Evolutionary conservation across 257 asterid species (phyloP).

Genomic region (Eustoma russellianum): DNA sequence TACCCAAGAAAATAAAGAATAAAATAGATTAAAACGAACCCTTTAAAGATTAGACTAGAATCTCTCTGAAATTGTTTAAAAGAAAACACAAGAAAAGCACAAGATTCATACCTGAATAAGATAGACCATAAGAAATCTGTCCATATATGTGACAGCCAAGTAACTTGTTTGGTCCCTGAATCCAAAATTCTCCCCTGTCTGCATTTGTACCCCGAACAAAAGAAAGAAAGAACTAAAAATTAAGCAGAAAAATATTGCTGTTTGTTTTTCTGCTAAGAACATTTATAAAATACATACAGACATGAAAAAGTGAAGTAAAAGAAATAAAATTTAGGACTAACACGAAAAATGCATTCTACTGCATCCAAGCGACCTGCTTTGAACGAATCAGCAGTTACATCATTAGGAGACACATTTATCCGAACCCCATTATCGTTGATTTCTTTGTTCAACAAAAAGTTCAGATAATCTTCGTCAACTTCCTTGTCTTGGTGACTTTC

Average conservation of each 20-base stretch:
- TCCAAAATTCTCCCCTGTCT: constrained; percentile 21
- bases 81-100: no score
- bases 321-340: constrained; percentile 5
- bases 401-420: constrained; percentile 6
- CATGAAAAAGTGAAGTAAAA: background rate
- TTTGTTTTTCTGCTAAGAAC: no score
- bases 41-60: no score
- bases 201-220: background rate
- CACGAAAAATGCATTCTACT: constrained; percentile 32
- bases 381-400: constrained; percentile 17
- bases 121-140: constrained; percentile 39
- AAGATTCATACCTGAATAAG: constrained; percentile 25
- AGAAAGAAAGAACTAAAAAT: no score
- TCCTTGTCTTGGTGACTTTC: background rate
- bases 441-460: constrained; percentile 34
- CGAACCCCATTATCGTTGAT: constrained; percentile 12
- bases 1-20: background rate
- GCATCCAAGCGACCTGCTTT: constrained; percentile 41
- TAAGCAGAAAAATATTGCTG: no score
- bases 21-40: no score
- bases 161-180: constrained; percentile 41
- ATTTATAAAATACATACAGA: no score
- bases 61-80: no score
- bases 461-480: constrained; percentile 32
- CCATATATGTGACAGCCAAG: constrained; percentile 41